phyloP scores from a whole-genome alignment of 2,329 filamentous ascomycete genomes.

The Diaporthe sp. region DNA sequence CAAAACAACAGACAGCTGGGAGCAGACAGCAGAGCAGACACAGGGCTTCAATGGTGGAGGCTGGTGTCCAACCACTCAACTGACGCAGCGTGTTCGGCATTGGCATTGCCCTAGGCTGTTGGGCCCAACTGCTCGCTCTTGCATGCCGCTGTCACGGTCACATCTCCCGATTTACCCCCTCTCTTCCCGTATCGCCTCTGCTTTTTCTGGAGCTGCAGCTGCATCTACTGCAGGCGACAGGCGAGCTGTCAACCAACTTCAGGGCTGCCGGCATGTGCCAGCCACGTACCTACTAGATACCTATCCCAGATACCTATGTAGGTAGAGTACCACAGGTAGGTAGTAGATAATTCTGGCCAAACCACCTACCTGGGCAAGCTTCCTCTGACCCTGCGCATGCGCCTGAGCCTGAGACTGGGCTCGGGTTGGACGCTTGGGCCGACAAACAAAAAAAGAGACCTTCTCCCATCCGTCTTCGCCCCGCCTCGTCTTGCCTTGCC shows the following conservation, averaged over 20 bases:
- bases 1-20: background rate
- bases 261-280: slow-evolving; percentile 31
- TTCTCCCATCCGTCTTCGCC: background rate
- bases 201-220: slow-evolving; percentile 27
- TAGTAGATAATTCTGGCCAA: background rate
- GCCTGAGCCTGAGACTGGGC: background rate
- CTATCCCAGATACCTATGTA: background rate
- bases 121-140: slow-evolving; percentile 6
- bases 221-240: slow-evolving; percentile 24
- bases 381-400: background rate
- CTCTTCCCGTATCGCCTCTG: slow-evolving; percentile 12
- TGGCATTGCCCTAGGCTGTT: background rate
- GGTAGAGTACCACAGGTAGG: background rate
- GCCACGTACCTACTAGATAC: background rate
- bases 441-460: slow-evolving; percentile 16
- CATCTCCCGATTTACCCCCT: background rate
- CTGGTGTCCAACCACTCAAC: slow-evolving; percentile 24
- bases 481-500: background rate
- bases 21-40: background rate
- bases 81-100: background rate
- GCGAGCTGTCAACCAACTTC: slow-evolving; percentile 30
- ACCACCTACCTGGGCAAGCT: background rate
- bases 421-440: slow-evolving; percentile 9
- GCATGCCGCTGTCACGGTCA: background rate
- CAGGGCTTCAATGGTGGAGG: slow-evolving; percentile 11